phyloP scores from a whole-genome alignment of 306 rosid species.

The Quercus wislizeni region DNA sequence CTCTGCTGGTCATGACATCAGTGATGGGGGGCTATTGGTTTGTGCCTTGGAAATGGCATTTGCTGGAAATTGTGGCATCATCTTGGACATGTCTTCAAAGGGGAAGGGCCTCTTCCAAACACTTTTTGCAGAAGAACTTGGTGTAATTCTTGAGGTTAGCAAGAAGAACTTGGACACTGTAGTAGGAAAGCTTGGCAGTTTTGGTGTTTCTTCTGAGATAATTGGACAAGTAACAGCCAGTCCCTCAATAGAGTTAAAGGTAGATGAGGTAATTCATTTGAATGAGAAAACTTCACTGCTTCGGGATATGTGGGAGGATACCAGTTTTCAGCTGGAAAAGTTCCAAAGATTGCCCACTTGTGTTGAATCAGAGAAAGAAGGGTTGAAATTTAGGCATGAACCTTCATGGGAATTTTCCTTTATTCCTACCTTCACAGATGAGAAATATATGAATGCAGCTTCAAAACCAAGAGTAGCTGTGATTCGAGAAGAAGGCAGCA shows the following conservation, averaged over 20 bases:
- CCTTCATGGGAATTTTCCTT: constrained; percentile 75
- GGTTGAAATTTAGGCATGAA: constrained; percentile 61
- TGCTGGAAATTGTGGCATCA: constrained; percentile 75
- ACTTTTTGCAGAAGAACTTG: constrained; percentile 85
- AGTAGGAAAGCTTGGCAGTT: constrained; percentile 37
- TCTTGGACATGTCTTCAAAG: constrained; percentile 49
- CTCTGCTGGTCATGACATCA: constrained; percentile 91
- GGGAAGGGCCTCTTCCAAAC: constrained; percentile 66
- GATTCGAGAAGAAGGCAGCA: constrained; percentile 95
- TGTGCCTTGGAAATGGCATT: constrained; percentile 93
- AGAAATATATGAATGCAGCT: constrained; percentile 46
- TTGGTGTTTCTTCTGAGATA: constrained; percentile 50
- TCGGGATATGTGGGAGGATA: constrained; percentile 83
- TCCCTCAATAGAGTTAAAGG: constrained; percentile 56
- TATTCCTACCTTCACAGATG: constrained; percentile 66
- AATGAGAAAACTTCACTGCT: constrained; percentile 54
- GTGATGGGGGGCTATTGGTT: constrained; percentile 86
- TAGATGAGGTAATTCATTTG: constrained; percentile 58
- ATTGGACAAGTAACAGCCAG: constrained; percentile 60
- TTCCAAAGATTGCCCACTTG: constrained; percentile 77
- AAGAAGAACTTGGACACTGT: constrained; percentile 51
- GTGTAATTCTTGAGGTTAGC: constrained; percentile 78
- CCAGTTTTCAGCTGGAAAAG: constrained; percentile 76
- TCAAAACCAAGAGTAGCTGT: constrained; percentile 80
- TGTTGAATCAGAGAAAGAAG: constrained; percentile 77